Evolutionary conservation across 345 rosid genomes (phyloP).

Genomic region (Pistacia integerrima): DNA sequence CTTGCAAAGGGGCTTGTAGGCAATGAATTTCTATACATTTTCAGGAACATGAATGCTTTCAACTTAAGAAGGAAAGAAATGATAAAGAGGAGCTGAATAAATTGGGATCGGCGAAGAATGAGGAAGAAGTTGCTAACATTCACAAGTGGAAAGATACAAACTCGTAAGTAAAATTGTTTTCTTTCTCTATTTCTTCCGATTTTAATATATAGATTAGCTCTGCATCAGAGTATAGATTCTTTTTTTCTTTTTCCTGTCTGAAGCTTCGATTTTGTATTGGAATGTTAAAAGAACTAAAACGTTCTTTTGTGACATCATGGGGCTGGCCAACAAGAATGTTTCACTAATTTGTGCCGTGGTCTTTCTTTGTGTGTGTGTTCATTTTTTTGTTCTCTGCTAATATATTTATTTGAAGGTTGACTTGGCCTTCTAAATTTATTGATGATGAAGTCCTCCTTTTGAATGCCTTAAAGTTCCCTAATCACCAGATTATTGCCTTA

Average conservation of each 20-base stretch:
- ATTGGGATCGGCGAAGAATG: slow-evolving; percentile 19
- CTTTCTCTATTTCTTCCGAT: not conserved
- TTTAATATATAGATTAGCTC: not conserved
- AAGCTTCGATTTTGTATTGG: not conserved
- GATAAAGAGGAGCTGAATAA: slow-evolving; percentile 31
- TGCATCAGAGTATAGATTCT: not conserved
- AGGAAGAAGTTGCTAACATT: slow-evolving; percentile 23
- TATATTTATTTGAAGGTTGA: not conserved
- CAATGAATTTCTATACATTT: slow-evolving; percentile 14
- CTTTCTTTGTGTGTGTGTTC: too few species aligned
- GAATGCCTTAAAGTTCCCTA: not conserved
- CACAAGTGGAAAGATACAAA: slow-evolving; percentile 22
- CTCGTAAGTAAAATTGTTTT: slow-evolving; percentile 34
- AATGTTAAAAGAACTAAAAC: not conserved
- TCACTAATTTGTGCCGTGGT: not conserved
- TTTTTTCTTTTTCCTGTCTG: not conserved
- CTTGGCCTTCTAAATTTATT: not conserved
- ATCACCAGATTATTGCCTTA: not conserved
- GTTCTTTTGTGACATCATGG: not conserved
- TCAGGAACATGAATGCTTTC: slow-evolving; percentile 64
- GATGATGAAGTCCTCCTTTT: not conserved
- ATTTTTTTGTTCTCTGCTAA: not conserved
- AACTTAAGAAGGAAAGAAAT: slow-evolving; percentile 52
- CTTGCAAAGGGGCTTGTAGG: not conserved
- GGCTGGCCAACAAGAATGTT: not conserved